phyloP scores from a whole-genome alignment of 2,329 filamentous ascomycete genomes.

The Calonectria hawksworthii region DNA sequence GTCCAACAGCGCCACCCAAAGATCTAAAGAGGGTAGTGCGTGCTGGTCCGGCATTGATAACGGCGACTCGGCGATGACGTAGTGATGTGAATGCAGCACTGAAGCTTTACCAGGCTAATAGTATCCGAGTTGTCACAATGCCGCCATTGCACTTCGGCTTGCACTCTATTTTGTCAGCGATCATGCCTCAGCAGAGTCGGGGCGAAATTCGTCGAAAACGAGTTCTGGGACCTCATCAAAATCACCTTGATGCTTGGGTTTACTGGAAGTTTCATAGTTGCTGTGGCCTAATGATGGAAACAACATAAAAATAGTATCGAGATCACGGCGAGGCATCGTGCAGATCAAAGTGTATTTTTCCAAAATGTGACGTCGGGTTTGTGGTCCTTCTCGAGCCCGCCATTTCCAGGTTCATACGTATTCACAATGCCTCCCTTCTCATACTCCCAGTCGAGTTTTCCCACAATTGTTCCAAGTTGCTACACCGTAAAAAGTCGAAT shows the following conservation, averaged over 20 bases:
- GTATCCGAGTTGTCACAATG: neutral
- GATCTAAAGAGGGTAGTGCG: neutral
- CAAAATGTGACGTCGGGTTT: neutral
- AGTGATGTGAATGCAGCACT: neutral
- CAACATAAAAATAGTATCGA: conserved; percentile 8
- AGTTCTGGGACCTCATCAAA: neutral
- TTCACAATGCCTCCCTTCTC: neutral
- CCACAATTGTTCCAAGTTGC: neutral
- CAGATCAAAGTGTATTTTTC: neutral
- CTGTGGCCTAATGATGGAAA: conserved; percentile 22
- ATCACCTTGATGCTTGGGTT: neutral
- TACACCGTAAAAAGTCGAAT: too few species aligned
- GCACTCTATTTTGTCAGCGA: neutral
- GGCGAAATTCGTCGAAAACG: neutral
- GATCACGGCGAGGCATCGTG: neutral
- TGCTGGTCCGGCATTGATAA: too few species aligned
- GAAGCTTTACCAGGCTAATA: too few species aligned
- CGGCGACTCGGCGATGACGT: neutral
- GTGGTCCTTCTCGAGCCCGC: neutral
- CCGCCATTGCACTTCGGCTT: neutral
- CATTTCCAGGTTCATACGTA: neutral
- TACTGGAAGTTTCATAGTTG: conserved; percentile 5
- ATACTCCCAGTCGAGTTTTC: too few species aligned
- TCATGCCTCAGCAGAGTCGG: neutral
- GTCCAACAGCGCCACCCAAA: neutral